phyloP scores from a whole-genome alignment of 179 eudicot genomes.

The Drosera spatulata region DNA sequence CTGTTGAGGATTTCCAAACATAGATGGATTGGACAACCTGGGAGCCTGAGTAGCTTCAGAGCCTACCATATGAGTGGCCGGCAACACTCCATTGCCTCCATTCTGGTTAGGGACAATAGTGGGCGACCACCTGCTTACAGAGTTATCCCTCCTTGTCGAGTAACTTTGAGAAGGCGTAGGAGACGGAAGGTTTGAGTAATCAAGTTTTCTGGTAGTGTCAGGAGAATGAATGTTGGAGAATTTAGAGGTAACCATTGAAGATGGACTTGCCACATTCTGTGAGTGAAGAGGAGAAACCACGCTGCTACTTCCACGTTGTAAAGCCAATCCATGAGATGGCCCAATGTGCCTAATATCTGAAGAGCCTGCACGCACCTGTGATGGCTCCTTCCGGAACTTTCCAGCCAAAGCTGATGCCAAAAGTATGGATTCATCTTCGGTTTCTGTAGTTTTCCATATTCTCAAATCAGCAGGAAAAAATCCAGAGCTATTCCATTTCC shows the following conservation, averaged over 20 bases:
- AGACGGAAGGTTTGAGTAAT: conserved; percentile 48
- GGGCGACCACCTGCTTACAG: conserved; percentile 24
- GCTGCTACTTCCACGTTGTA: conserved; percentile 1
- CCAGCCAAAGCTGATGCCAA: conserved; percentile 73
- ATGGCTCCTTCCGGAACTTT: conserved; percentile 36
- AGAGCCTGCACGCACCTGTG: conserved; percentile 2
- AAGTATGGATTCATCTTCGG: conserved; percentile 60
- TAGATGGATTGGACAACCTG: conserved; percentile 6
- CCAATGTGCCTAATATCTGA: conserved; percentile 7
- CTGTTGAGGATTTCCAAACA: conserved; percentile 19
- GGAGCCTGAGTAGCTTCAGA: conserved; percentile 10
- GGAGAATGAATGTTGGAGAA: conserved; percentile 20
- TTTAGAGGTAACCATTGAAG: conserved; percentile 24
- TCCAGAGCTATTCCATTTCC: conserved; percentile 89
- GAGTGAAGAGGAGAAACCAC: not conserved
- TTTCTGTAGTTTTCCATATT: conserved; percentile 56
- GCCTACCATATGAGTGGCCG: conserved; percentile 33
- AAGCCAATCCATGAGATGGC: conserved; percentile 11
- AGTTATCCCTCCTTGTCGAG: conserved; percentile 21
- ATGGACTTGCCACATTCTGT: not conserved
- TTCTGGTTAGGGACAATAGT: conserved; percentile 20
- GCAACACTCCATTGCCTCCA: conserved; percentile 25
- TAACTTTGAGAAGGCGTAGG: conserved; percentile 48
- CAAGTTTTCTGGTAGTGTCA: conserved; percentile 25
- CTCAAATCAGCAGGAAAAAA: conserved; percentile 70